Base-by-base conservation (phyloP, 768 basidiomycete genomes). In the Lactarius pseudohatsudake region DNA sequence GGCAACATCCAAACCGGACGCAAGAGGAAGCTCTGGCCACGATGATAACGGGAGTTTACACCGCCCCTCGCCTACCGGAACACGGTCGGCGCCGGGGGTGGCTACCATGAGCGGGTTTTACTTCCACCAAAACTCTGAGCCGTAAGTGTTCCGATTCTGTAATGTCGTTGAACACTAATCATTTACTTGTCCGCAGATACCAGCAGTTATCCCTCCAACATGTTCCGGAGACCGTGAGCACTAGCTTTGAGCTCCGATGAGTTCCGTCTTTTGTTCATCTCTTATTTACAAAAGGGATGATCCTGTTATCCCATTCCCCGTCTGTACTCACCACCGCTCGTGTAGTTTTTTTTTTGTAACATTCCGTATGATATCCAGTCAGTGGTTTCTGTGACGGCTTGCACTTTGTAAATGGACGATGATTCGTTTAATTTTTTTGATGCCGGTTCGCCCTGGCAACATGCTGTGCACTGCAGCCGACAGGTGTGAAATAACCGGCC, bases 81-180 rank as follows among this genome's bases (percentile, higher is more conserved):
- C 81, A 43, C 82, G 84, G 55, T 68, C 79, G 56, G 78, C 81
- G 6, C 80, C 85, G 8, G 74, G 73, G 36, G 80, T 84, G 58
- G 91, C 91, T 5, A 86, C 86, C 32, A 92, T 93, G 90, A 90
- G 85, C 69, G 92, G 94, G 43, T 96, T 92, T 79, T 96, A 96
- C 77, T 96, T 92, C 78, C 93, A 95, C 76, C 89, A 90, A 81
- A 91, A 94, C 75, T 94, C 92, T 63, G 92, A 93, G 73, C 92
- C 92, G 92, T 94, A 74, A 79, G 91, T 69, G 38, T 22, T 47
- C 47, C 47, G 47, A 22, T 1, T 22, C n/a, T 50, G 47, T 53
- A 7, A 26, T 22, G 11, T 41, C 41, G 18, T 41, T 18, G 40
- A 20, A 53, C 32, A 34, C 61, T 57, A n/a, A 47, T 62, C 64